A percentile compares a stretch with the other conserved stretches of the same genome.
phyloP scores from a whole-genome alignment of 1,284 basidiomycete genomes.

The Exobasidium cylindrosporum region DNA sequence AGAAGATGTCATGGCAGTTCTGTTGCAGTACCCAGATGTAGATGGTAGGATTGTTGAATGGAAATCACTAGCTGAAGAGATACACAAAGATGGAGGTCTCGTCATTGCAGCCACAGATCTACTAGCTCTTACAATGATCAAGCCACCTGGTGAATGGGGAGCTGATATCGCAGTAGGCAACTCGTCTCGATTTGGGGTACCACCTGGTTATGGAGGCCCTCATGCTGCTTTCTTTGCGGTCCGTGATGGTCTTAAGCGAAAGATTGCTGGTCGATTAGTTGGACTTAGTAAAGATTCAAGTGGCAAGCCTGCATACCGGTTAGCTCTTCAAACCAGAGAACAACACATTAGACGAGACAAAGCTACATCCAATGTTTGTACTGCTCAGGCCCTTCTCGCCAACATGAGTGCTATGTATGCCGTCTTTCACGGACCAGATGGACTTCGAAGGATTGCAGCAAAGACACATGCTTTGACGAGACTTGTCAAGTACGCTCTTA shows the following conservation, averaged over 20 bases:
- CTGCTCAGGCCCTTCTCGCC: constrained; percentile 51
- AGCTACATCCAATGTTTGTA: constrained; percentile 53
- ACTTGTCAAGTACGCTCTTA: constrained; percentile 70
- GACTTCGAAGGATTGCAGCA: constrained; percentile 78
- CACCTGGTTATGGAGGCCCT: constrained; percentile 57
- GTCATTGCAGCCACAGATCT: constrained; percentile 87
- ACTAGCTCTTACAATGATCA: constrained; percentile 85
- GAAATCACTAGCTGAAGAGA: constrained; percentile 65
- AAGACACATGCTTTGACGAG: constrained; percentile 87
- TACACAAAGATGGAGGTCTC: constrained; percentile 75
- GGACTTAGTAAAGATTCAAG: constrained; percentile 80
- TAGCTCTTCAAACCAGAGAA: constrained; percentile 71
- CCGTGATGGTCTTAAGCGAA: constrained; percentile 86
- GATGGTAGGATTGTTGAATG: constrained; percentile 82
- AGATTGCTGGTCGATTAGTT: constrained; percentile 93
- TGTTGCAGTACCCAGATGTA: constrained; percentile 77
- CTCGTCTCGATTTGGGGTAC: constrained; percentile 81
- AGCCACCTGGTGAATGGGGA: constrained; percentile 97
- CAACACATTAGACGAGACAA: constrained; percentile 54
- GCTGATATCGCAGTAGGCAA: constrained; percentile 94
- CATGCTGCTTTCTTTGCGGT: constrained; percentile 90
- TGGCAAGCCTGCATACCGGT: constrained; percentile 82
- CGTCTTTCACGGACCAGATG: constrained; percentile 89
- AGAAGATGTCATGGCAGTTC: constrained; percentile 73
- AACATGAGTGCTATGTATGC: constrained; percentile 59